Percentiles rank a stretch among this genome's conserved stretches.
Conservation (phyloP, 495 filamentous ascomycete species). For the Aspergillus leporis region DNA sequence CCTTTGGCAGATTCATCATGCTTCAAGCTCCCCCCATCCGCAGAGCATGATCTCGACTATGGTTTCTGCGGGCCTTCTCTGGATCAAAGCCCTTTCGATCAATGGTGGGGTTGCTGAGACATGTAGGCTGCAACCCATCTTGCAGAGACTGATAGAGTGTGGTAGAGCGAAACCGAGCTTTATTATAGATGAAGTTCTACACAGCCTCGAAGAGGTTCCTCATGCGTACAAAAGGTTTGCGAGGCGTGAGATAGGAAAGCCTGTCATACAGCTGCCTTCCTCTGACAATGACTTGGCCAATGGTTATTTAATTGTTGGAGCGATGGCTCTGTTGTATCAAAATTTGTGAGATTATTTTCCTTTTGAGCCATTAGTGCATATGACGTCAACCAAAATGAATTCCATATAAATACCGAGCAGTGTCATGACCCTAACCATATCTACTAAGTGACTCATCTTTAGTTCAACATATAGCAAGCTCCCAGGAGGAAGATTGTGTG, state of each 20-base stretch:
- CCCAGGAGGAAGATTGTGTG: no score
- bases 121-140: conserved; percentile 4
- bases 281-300: no score
- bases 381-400: no score
- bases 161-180: conserved; percentile 12
- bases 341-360: no score
- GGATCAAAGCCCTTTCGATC: conserved; percentile 1
- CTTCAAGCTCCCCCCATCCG: conserved; percentile 2
- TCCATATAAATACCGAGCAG: no score
- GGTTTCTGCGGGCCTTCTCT: conserved; percentile 3
- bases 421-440: no score
- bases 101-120: conserved; percentile 8
- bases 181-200: conserved; percentile 10
- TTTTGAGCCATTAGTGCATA: no score
- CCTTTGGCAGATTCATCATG: conserved; percentile 10
- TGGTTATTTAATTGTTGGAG: no score
- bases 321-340: no score
- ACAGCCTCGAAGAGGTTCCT: conserved; percentile 10
- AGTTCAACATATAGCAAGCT: no score
- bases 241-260: conserved; percentile 2
- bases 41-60: conserved; percentile 9
- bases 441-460: no score
- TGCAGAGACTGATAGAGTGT: conserved; percentile 12
- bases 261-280: conserved; percentile 9
- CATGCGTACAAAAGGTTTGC: conserved; percentile 9